phyloP scores from a whole-genome alignment of 2,329 filamentous ascomycete species.

The Teratosphaeria gauchensis region DNA sequence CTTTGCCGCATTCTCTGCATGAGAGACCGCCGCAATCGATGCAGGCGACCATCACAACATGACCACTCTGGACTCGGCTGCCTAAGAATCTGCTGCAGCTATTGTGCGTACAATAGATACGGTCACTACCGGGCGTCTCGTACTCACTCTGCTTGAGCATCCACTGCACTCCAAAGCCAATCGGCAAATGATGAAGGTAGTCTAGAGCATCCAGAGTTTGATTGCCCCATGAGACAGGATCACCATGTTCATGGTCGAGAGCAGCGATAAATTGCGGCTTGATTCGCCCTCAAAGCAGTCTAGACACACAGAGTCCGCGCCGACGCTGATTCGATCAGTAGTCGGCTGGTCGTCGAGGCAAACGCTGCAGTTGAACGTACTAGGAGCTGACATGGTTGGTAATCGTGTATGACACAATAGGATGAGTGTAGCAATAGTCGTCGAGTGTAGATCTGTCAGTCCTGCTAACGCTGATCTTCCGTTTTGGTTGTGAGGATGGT shows the following conservation, averaged over 20 bases:
- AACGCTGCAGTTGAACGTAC: slow-evolving; percentile 1
- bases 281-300: slow-evolving; percentile 2
- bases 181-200: neutral
- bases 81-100: neutral
- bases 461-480: neutral
- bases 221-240: slow-evolving; percentile 2
- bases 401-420: neutral
- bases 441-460: neutral
- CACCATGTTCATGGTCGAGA: slow-evolving; percentile 2
- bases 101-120: slow-evolving; percentile 3
- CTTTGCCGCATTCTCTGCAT: neutral
- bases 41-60: neutral
- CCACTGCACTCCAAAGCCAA: neutral
- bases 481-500: neutral
- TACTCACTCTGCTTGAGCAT: slow-evolving; percentile 2
- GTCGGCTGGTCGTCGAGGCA: neutral
- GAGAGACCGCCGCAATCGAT: neutral
- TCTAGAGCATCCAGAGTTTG: neutral
- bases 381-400: neutral
- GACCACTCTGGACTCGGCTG: neutral
- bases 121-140: neutral
- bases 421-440: neutral
- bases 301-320: slow-evolving; percentile 1
- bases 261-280: slow-evolving; percentile 1
- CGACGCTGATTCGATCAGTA: neutral